Percentiles rank a stretch among this genome's conserved stretches.
Evolutionary conservation across 257 asterid species (phyloP).

Genomic region (Jaltomata sinuosa): DNA sequence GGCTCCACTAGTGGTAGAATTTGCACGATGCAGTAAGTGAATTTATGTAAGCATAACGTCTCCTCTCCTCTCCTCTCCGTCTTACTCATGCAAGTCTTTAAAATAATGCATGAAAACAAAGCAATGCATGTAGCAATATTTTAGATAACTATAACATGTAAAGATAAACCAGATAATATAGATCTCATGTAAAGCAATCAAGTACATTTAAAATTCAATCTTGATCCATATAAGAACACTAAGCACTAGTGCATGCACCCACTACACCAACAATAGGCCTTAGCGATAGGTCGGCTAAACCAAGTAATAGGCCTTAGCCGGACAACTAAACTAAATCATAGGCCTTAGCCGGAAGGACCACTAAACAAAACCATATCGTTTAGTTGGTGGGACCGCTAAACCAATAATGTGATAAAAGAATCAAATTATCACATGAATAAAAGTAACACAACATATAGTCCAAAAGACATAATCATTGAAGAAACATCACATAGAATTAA

Average conservation of each 20-base stretch:
- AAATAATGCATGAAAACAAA: too few relatives aligned
- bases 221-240: background rate
- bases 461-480: background rate
- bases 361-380: too few relatives aligned
- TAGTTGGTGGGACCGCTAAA: too few relatives aligned
- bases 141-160: background rate
- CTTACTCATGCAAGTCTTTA: too few relatives aligned
- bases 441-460: background rate
- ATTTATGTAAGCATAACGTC: too few relatives aligned
- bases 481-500: too few relatives aligned
- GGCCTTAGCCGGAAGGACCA: too few relatives aligned
- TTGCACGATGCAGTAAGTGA: too few relatives aligned
- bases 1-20: too few relatives aligned
- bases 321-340: too few relatives aligned
- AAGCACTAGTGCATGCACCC: background rate
- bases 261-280: background rate
- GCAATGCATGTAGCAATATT: too few relatives aligned
- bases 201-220: background rate
- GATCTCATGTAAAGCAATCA: background rate
- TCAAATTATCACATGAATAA: background rate
- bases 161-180: background rate
- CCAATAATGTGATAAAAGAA: background rate
- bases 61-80: too few relatives aligned
- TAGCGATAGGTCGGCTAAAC: background rate
- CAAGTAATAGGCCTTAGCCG: background rate